Evolutionary conservation across 345 rosid genomes (phyloP), one percentile per base, ranked within the genome.

Genomic region (Gossypium herbaceum): DNA sequence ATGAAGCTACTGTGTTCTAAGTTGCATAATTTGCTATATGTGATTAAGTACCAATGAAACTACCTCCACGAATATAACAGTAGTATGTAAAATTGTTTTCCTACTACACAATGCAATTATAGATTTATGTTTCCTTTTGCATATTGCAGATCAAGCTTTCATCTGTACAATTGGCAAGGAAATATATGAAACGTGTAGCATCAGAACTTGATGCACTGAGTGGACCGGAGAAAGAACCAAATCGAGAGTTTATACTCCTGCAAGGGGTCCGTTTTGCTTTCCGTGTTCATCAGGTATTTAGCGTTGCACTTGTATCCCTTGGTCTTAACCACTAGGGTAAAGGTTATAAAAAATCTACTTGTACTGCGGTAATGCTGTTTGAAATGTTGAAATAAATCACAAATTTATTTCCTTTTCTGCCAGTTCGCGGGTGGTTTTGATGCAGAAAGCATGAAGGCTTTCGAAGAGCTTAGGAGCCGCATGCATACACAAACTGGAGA

Each of bases 381-480:
- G 55, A 67, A 44, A 43, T 44, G 70, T 65, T 22, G 20, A 61
- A 22, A 67, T 12, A 47, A 47, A 67, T 47, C 19, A 58, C 17
- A 16, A 58, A 34, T 47, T 15, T 55, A 16, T 59, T 8, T 25
- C 7, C 47, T 58, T 63, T 22, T 68, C 77, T 76, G n/a, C 77
- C 90, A 95, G 99, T 95, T 95, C 85, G 94, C 97, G 1, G 99
- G 98, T 60, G 99, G 99, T 10, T 95, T 95, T 80, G 99, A 95
- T 77, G 94, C 91, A 22, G 99, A 93, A 68, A 95, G 98, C 89
- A 95, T 95, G 99, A 95, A 90, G 86, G 97, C 93, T 62, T 95
- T 95, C 75, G 98, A 95, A 86, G 98, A 91, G 27, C 84, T 95
- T 71, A 83, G 98, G 79, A 87, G 86, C 78, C 93, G 94, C 34